Percentiles rank a stretch among this genome's conserved stretches.
phyloP scores from a whole-genome alignment of 1,284 basidiomycete genomes.

The Peniophora sp. region DNA sequence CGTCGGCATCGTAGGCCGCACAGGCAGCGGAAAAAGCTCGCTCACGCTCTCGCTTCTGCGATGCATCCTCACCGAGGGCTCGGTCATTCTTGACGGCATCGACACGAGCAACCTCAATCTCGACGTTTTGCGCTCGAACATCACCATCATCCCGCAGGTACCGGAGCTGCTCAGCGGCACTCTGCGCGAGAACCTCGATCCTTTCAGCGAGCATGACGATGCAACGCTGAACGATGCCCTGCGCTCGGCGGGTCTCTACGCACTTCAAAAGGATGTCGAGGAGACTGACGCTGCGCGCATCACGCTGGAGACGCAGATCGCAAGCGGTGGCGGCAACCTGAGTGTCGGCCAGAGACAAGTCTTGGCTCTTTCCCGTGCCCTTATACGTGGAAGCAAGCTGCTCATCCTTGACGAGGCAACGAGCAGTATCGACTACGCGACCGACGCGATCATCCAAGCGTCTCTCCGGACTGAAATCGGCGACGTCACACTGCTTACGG shows the following conservation, averaged over 20 bases:
- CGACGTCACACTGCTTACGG: constrained; percentile 22
- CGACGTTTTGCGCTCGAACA: constrained; percentile 39
- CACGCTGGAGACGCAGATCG: constrained; percentile 25
- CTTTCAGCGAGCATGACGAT: constrained; percentile 70
- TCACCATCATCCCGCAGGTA: constrained; percentile 41
- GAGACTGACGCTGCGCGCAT: constrained; percentile 34
- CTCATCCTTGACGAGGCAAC: constrained; percentile 29
- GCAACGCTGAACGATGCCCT: constrained; percentile 47
- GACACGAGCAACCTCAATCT: constrained; percentile 43
- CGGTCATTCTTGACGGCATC: constrained; percentile 27
- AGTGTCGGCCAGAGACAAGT: constrained; percentile 50
- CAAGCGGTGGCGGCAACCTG: constrained; percentile 33
- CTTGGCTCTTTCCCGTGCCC: constrained; percentile 27
- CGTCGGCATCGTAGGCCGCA: constrained; percentile 60
- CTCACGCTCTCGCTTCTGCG: constrained; percentile 30
- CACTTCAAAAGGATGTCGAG: constrained; percentile 40
- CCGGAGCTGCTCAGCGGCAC: constrained; percentile 60
- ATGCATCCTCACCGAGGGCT: constrained; percentile 37
- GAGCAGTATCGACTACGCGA: constrained; percentile 17
- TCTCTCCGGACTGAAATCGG: constrained; percentile 22
- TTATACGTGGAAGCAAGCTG: constrained; percentile 25
- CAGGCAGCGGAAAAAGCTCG: constrained; percentile 66
- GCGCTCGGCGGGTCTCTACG: constrained; percentile 45
- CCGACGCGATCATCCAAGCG: constrained; percentile 22
- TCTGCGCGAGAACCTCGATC: constrained; percentile 55